Conservation (phyloP, 805 yeast species). For the Saccharomyces cerevisiae region DNA sequence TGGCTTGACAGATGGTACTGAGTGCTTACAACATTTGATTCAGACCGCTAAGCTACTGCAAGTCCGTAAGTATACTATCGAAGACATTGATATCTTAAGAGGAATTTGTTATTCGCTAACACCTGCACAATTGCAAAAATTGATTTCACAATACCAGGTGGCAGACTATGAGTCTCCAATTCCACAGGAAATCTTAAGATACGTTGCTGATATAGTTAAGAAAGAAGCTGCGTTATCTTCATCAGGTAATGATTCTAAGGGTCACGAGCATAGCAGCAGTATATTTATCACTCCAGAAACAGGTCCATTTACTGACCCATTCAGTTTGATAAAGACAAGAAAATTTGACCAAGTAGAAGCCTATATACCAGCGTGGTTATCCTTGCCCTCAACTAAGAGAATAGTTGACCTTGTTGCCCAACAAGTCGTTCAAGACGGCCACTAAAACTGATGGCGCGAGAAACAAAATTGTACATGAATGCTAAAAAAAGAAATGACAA, state of each 20-base stretch:
- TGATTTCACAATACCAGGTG: slow-evolving; percentile 78
- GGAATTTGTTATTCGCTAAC: slow-evolving; percentile 91
- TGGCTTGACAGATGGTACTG: slow-evolving; percentile 79
- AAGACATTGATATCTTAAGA: slow-evolving; percentile 83
- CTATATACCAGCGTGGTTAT: slow-evolving; percentile 91
- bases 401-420: slow-evolving; percentile 82
- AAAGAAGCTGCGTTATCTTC: slow-evolving; percentile 34
- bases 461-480: not conserved
- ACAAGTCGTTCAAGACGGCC: slow-evolving; percentile 59
- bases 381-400: slow-evolving; percentile 79
- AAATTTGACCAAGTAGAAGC: slow-evolving; percentile 79
- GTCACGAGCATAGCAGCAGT: slow-evolving; percentile 38
- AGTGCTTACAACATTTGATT: slow-evolving; percentile 73
- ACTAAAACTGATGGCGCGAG: not conserved
- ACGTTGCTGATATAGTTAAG: slow-evolving; percentile 74
- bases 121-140: slow-evolving; percentile 91
- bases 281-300: slow-evolving; percentile 63
- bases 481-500: not conserved
- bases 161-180: slow-evolving; percentile 95
- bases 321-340: slow-evolving; percentile 62
- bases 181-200: slow-evolving; percentile 68
- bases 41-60: slow-evolving; percentile 92
- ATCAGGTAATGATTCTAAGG: slow-evolving; percentile 37
- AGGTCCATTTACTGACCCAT: slow-evolving; percentile 78
- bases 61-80: slow-evolving; percentile 78